Evolutionary conservation across 345 rosid species (phyloP), one percentile per base, ranked within the genome.

Genomic region (Iberis pinnata): DNA sequence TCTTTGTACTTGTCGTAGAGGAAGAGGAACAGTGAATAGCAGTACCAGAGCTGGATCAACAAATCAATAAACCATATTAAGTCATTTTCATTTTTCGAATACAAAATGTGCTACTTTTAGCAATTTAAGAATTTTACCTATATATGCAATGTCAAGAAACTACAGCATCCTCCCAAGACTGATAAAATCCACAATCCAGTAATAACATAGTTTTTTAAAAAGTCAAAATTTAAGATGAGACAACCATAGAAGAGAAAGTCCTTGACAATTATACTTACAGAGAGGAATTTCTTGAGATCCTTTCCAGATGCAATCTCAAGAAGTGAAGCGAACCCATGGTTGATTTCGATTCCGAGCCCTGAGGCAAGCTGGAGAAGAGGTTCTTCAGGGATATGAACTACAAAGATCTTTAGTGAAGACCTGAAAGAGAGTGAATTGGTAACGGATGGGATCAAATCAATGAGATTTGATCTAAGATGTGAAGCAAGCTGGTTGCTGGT

Each of bases 271-370:
- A 6, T 25, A 72, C 90, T 60, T 80, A 92, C 99, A 29, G 66
- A 36, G 18, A 92, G 83, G 68, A 93, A 93, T 76, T 85, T 88
- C 94, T 83, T 88, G 61, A 93, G 78, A 55, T 93, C 96, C 68
- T 80, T 83, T 67, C 97, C 99, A 7, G 97, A 81, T 44, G 99
- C 99, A 49, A 88, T 82, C 26, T 79, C 97, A 54, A 95, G 73
- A 48, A 93, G 75, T 31, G 71, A 56, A 15, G 79, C n/a, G 38
- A 86, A 70, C 0, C 62, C 84, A 18, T 73, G 63, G 56, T 93
- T 93, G 60, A 88, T 74, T 76, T 93, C 99, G 22, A 61, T 39
- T 69, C 87, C 78, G 16, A 93, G 79, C 2, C 75, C 90, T 68
- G 80, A 68, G 0, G 85, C 97, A 56, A 81, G 58, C 72, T 83